Evolutionary conservation across 2,329 filamentous ascomycete species (phyloP), one percentile per base, ranked within the genome.

Genomic region (Pochonia chlamydosporia): DNA sequence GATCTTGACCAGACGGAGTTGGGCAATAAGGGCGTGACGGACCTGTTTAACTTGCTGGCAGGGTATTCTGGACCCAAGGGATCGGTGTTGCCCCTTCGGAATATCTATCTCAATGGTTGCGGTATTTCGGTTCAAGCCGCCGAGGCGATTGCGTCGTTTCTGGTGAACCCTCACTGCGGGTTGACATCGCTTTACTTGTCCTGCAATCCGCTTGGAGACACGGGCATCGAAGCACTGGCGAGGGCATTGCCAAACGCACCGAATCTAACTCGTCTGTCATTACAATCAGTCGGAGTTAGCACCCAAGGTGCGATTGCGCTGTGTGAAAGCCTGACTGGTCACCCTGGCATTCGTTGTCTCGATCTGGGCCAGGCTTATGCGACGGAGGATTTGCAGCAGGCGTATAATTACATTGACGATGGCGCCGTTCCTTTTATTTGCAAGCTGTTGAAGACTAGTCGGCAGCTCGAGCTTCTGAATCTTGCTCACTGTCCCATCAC

Each of bases 1-100:
- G 74, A 78, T 55, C 61, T 78, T n/a, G 74, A 78, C 51, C 73
- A 77, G 55, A 76, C 73, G 3, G 67, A 76, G 56, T 62, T 78
- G 3, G 69, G 74, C 3, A 69, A 77, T 48, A 63, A 54, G 7
- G 75, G 74, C 47, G 64, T 73, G 13, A 64, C 66, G 2, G 57
- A 63, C 26, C 58, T 77, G 2, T 77, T 77, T 58, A 54, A 52
- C 5, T 58, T 59, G 10, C 56, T 75, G 40, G 62, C 63, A 4
- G 52, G 49, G 11, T 58, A 64, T 42, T 43, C 64, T 20, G 53
- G 54, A 39, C 51, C 55, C 2, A 57, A 64, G 26, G 59, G 57
- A 8, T 46, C 40, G 33, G 56, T 54, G 41, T 53, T 68, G 3
- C 53, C 64, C n/a, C 57, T 70, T 35, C 57, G 60, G 37, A 56